Evolutionary conservation across 164 flowering plant genomes (phyloP).

Genomic region (Umbilicus rupestris): DNA sequence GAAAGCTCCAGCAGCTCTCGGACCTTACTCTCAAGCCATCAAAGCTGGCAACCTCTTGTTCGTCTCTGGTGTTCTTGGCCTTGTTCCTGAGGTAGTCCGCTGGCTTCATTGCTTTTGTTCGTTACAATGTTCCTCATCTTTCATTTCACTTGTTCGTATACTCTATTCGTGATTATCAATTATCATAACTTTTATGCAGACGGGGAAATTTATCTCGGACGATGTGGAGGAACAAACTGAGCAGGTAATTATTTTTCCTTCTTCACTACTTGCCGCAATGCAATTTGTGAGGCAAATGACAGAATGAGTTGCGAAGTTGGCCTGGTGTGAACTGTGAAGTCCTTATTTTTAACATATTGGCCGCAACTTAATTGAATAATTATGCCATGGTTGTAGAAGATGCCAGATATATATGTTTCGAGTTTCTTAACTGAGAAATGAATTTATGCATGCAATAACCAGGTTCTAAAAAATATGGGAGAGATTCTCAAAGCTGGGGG

Average conservation of each 20-base stretch:
- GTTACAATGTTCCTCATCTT: not conserved
- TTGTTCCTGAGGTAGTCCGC: slow-evolving; percentile 73
- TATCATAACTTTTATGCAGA: slow-evolving; percentile 33
- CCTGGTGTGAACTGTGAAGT: not conserved
- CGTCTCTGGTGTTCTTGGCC: slow-evolving; percentile 87
- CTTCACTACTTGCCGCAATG: not conserved
- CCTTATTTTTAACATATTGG: not conserved
- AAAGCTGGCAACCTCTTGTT: slow-evolving; percentile 71
- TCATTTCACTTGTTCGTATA: not conserved
- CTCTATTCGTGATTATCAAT: not conserved
- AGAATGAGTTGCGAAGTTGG: not conserved
- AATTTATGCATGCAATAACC: slow-evolving; percentile 12
- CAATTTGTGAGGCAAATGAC: not conserved
- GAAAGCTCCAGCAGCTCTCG: slow-evolving; percentile 96
- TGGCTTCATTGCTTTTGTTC: not conserved
- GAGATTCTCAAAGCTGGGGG: slow-evolving; percentile 92
- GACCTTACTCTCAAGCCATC: slow-evolving; percentile 97
- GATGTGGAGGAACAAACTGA: slow-evolving; percentile 86
- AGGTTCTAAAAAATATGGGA: slow-evolving; percentile 94
- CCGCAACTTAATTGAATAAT: not conserved
- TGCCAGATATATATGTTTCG: not conserved
- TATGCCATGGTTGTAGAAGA: not conserved
- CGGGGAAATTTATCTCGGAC: slow-evolving; percentile 82
- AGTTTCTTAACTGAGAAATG: not conserved
- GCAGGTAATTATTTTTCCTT: slow-evolving; percentile 44